Percentiles rank a stretch among this genome's conserved stretches.
phyloP scores from a whole-genome alignment of 805 yeast genomes.

The Priceomyces castillae region DNA sequence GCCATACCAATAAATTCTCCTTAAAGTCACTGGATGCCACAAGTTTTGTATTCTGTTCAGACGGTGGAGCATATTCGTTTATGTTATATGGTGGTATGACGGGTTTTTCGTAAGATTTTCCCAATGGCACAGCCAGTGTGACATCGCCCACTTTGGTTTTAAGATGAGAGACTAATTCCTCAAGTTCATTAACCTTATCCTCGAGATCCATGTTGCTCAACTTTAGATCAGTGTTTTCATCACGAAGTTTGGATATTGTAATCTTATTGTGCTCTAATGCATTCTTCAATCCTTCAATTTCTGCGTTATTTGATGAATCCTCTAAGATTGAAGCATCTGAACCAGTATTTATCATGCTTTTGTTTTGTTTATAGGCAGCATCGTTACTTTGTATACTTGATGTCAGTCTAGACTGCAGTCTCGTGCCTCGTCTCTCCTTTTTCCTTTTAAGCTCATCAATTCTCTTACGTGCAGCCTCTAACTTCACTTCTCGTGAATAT shows the following conservation, averaged over 20 bases:
- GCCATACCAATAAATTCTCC: slow-evolving; percentile 68
- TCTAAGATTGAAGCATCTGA: background rate
- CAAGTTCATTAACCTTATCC: slow-evolving; percentile 31
- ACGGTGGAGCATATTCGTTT: slow-evolving; percentile 29
- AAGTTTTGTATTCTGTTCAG: slow-evolving; percentile 19
- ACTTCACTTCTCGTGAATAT: slow-evolving; percentile 53
- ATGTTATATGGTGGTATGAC: slow-evolving; percentile 29
- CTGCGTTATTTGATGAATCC: background rate
- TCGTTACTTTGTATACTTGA: background rate
- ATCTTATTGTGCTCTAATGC: slow-evolving; percentile 30
- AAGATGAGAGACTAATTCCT: slow-evolving; percentile 18
- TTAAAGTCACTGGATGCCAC: slow-evolving; percentile 47
- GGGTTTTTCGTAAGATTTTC: slow-evolving; percentile 13
- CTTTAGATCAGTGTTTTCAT: slow-evolving; percentile 43
- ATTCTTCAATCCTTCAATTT: slow-evolving; percentile 18
- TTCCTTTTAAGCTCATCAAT: slow-evolving; percentile 64
- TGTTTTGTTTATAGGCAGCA: background rate
- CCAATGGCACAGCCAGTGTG: background rate
- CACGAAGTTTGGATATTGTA: slow-evolving; percentile 37
- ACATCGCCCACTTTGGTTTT: slow-evolving; percentile 3
- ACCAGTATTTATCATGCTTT: background rate
- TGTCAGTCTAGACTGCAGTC: background rate
- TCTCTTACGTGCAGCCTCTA: slow-evolving; percentile 74
- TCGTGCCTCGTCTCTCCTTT: slow-evolving; percentile 1
- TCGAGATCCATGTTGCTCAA: slow-evolving; percentile 36